These are phyloP conservation scores for Wolfiporia cocos DNA, from an alignment of 1,284 basidiomycete genomes.

Conservation along the genomic window DNA sequence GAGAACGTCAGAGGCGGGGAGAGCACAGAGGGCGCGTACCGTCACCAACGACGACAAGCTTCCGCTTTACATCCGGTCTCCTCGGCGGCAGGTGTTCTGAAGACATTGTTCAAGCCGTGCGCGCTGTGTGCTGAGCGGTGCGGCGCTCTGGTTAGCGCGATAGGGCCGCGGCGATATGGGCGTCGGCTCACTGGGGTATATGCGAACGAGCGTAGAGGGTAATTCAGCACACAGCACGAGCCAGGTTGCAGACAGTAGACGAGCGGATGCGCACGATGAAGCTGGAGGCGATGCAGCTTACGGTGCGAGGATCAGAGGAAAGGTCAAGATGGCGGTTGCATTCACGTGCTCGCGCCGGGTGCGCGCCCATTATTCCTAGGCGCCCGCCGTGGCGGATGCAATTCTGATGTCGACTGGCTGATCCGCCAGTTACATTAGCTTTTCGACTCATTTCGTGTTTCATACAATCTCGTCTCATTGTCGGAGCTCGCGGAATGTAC, in stretches of 20 bases:
- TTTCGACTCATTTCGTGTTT: too few relatives aligned
- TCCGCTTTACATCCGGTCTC: slow-evolving; percentile 80
- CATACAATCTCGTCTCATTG: too few relatives aligned
- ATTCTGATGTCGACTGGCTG: too few relatives aligned
- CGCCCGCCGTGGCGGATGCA: not conserved
- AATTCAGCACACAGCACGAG: not conserved
- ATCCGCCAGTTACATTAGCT: too few relatives aligned
- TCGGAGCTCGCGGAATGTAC: too few relatives aligned
- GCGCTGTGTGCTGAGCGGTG: not conserved
- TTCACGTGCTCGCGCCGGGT: slow-evolving; percentile 2
- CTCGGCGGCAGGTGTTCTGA: slow-evolving; percentile 23
- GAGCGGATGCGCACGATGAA: not conserved
- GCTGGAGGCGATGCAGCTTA: not conserved
- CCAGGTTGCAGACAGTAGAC: not conserved
- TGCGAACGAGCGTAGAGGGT: not conserved
- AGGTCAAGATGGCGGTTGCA: not conserved
- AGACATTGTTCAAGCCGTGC: not conserved
- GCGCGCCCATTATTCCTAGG: not conserved
- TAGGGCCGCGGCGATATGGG: not conserved
- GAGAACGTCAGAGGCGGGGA: slow-evolving; percentile 3
- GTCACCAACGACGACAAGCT: slow-evolving; percentile 88
- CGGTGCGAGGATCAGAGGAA: too few relatives aligned
- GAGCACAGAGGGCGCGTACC: slow-evolving; percentile 45
- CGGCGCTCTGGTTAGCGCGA: not conserved
- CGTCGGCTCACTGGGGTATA: not conserved